Evolutionary conservation across 306 rosid genomes (phyloP), one percentile per base, ranked within the genome.

Genomic region (Oxytropis ochrocephala): DNA sequence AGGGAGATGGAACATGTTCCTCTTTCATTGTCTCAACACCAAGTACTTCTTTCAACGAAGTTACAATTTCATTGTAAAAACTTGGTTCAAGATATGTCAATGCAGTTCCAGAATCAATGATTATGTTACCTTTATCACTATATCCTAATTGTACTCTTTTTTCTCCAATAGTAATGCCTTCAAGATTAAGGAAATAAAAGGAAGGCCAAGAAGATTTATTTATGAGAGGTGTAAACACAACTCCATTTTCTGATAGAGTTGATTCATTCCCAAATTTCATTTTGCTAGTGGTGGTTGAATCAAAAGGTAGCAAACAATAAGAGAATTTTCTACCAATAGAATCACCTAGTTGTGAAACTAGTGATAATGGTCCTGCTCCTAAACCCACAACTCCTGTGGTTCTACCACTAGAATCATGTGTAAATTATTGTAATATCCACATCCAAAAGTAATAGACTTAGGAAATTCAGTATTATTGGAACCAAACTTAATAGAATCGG

Each of bases 21-120:
- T 67, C 41, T 11, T 21, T 2, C 11, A 19, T 10, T 1, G 18
- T n/a, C 3, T 73, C 53, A 32, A 58, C 50, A 7, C 39, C 67
- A 11, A 67, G 9, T 4, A 4, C 8, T 58, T 66, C 44, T 32
- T 41, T 52, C 7, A 78, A 1, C 2, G 0, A 47, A 41, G 30
- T 44, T 2, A 27, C 65, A 29, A 79, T 35, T 0, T 21, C 3
- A 5, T 19, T 0, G 13, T 41, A 73, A 3, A 79, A 41, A 2
- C 3, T 5, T 39, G 0, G 6, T 0, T 60, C 53, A 2, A 79
- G 71, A 3, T 6, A 9, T 0, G 82, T 79, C 13, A 73, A 32
- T 5, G 62, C 24, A 0, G 78, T 50, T 24, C 82, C 78, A 0
- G 78, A 65, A 51, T 78, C 78, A 11, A 78, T 66, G 12, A 78